A percentile compares a stretch with the other conserved stretches of the same genome.
phyloP scores from a whole-genome alignment of 345 rosid species.

The Schrenkiella parvula region DNA sequence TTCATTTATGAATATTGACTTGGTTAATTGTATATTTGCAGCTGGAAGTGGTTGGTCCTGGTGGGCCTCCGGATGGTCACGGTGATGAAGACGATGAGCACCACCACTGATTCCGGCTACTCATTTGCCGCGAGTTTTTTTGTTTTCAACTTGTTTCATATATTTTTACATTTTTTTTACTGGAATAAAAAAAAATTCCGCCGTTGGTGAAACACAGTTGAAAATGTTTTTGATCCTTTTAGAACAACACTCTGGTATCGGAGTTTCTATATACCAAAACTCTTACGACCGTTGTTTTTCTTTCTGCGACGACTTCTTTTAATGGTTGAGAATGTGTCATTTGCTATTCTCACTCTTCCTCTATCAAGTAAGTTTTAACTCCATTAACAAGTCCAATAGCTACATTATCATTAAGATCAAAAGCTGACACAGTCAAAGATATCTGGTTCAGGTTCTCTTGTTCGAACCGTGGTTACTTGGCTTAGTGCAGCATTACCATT shows the following conservation, averaged over 20 bases:
- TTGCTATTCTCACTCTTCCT: too few relatives aligned
- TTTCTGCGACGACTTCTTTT: background rate
- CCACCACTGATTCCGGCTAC: slow-evolving; percentile 42
- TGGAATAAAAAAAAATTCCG: slow-evolving; percentile 6
- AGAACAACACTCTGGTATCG: background rate
- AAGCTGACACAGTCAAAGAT: background rate
- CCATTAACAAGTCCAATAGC: too few relatives aligned
- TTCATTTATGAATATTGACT: background rate
- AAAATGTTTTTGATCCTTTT: slow-evolving; percentile 22
- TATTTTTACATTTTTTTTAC: background rate
- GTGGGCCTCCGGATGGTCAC: slow-evolving; percentile 82
- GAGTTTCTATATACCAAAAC: slow-evolving; percentile 14
- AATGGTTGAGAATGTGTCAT: too few relatives aligned
- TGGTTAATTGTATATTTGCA: slow-evolving; percentile 14
- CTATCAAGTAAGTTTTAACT: too few relatives aligned
- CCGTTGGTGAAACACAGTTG: slow-evolving; percentile 18
- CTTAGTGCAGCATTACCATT: background rate
- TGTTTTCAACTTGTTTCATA: background rate
- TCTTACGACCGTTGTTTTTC: slow-evolving; percentile 2
- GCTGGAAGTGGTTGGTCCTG: slow-evolving; percentile 94
- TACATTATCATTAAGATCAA: too few relatives aligned
- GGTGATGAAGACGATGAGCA: slow-evolving; percentile 48
- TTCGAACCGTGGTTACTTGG: background rate
- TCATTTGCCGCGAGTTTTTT: slow-evolving; percentile 13
- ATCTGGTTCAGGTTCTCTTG: background rate